These are phyloP conservation scores for Schrenkiella parvula DNA, from an alignment of 345 rosid species.

Conservation along the genomic window DNA sequence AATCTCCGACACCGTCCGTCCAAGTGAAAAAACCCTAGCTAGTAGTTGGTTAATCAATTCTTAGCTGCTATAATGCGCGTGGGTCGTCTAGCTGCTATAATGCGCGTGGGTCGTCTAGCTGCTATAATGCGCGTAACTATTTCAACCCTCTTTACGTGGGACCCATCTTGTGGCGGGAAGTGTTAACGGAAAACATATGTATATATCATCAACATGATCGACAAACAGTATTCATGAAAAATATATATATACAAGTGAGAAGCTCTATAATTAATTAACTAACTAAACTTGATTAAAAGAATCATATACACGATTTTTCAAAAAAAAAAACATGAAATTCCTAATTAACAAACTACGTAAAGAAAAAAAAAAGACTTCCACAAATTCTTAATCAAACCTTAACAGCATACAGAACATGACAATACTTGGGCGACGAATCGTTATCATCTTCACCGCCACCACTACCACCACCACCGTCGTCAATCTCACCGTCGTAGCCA, in stretches of 20 bases:
- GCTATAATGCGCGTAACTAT: background rate
- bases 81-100: background rate
- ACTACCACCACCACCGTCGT: background rate
- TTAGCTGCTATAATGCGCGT: too few species aligned
- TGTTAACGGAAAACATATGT: background rate
- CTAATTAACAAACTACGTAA: background rate
- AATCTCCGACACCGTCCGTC: slow-evolving; percentile 7
- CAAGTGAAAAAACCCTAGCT: background rate
- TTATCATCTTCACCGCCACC: background rate
- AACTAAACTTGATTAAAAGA: background rate
- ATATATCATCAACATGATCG: background rate
- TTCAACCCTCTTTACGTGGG: background rate
- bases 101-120: background rate
- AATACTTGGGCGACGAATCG: slow-evolving; percentile 35
- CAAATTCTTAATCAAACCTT: slow-evolving; percentile 25
- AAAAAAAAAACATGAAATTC: background rate
- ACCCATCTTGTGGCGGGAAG: background rate
- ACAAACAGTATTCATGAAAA: too few species aligned
- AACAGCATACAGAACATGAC: slow-evolving; percentile 66
- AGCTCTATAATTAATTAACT: background rate
- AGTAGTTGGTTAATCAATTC: background rate
- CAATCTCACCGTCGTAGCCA: background rate
- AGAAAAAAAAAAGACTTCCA: background rate
- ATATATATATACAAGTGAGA: background rate
- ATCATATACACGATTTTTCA: background rate